Percentiles rank a stretch among this genome's conserved stretches.
Evolutionary conservation across 345 rosid species (phyloP).

Genomic region (Bruguiera parviflora): DNA sequence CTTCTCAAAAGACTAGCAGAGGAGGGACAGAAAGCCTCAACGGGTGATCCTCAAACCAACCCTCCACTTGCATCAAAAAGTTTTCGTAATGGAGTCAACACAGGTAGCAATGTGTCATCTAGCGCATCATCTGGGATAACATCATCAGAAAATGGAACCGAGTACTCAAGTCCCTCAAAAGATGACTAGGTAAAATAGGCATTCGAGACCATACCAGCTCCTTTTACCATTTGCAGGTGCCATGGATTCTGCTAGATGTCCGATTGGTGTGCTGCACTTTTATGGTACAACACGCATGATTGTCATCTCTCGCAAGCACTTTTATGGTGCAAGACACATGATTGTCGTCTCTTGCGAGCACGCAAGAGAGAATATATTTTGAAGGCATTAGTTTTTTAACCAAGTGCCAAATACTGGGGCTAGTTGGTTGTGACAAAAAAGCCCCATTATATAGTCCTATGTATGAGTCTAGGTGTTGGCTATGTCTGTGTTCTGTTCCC

Average conservation of each 20-base stretch:
- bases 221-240: constrained; percentile 17
- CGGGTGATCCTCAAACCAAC: constrained; percentile 37
- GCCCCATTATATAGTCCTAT: constrained; percentile 29
- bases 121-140: constrained; percentile 47
- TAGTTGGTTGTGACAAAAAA: constrained; percentile 4
- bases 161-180: constrained; percentile 43
- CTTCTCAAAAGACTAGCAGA: constrained; percentile 74
- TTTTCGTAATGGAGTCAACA: constrained; percentile 40
- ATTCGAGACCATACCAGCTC: not conserved
- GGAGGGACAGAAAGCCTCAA: constrained; percentile 57
- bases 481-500: constrained; percentile 7
- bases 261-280: constrained; percentile 2
- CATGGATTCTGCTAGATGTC: constrained; percentile 14
- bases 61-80: constrained; percentile 34
- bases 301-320: constrained; percentile 11
- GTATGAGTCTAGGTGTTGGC: constrained; percentile 17
- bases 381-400: constrained; percentile 50
- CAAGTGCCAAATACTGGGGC: constrained; percentile 30
- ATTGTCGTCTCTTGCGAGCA: constrained; percentile 12
- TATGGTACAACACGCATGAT: constrained; percentile 16
- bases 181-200: constrained; percentile 40
- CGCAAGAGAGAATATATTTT: constrained; percentile 22
- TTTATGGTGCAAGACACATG: constrained; percentile 15
- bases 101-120: constrained; percentile 37
- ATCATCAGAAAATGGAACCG: constrained; percentile 32